A percentile compares a stretch with the other conserved stretches of the same genome.
Evolutionary conservation across 495 filamentous ascomycete species (phyloP).

Genomic region (Cryomyces minteri): DNA sequence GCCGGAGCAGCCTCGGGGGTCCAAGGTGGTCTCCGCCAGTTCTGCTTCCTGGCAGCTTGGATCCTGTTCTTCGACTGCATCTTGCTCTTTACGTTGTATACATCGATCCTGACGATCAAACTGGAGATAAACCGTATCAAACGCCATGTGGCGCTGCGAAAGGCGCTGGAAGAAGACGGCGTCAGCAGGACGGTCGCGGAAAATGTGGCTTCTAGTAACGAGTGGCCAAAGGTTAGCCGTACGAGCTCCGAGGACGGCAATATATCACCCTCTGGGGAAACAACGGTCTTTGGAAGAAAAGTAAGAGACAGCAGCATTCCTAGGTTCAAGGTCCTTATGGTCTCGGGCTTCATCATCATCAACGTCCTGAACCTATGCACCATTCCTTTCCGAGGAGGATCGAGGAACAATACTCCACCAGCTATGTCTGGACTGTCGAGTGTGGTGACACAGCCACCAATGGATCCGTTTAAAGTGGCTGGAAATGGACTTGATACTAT

Average conservation of each 20-base stretch:
- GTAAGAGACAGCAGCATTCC: conserved; percentile 73
- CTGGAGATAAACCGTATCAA: conserved; percentile 95
- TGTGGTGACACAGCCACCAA: conserved; percentile 44
- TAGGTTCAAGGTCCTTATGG: conserved; percentile 94
- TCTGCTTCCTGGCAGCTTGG: conserved; percentile 97
- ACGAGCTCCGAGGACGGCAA: conserved; percentile 14
- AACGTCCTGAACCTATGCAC: conserved; percentile 78
- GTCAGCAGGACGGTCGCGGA: conserved; percentile 80
- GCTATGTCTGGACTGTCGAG: conserved; percentile 35
- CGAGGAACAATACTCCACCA: conserved; percentile 22
- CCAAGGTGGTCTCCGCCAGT: conserved; percentile 86
- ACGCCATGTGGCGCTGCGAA: conserved; percentile 78
- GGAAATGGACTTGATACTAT: conserved; percentile 73
- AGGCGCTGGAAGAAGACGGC: conserved; percentile 86
- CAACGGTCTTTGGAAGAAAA: conserved; percentile 65
- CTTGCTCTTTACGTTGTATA: conserved; percentile 93
- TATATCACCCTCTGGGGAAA: conserved; percentile 9
- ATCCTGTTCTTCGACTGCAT: conserved; percentile 93
- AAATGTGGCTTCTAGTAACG: conserved; percentile 81
- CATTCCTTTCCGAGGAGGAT: conserved; percentile 57
- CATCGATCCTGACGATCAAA: conserved; percentile 90
- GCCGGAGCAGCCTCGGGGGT: conserved; percentile 88
- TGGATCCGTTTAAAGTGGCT: conserved; percentile 92
- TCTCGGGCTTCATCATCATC: conserved; percentile 72
- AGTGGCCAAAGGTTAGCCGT: conserved; percentile 46